These are phyloP conservation scores for Alopecurus myosuroides DNA, from an alignment of 176 grass and related monocot genomes.

Conservation along the genomic window DNA sequence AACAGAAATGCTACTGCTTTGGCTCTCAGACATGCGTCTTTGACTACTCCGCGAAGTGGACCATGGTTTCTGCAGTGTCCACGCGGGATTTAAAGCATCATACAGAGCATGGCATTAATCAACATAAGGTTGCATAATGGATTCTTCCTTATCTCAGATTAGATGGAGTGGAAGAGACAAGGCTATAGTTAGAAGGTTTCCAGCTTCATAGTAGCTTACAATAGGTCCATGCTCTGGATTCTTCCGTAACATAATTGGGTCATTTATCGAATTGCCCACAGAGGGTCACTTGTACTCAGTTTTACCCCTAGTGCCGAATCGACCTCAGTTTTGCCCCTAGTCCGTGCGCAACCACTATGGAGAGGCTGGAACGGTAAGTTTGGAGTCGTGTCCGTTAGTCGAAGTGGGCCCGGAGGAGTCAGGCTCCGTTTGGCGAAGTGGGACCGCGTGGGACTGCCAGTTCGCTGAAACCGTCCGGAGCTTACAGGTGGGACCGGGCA, in stretches of 20 bases:
- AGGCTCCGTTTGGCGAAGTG: too few species aligned
- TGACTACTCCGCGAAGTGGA: conserved; percentile 31
- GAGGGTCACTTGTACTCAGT: too few species aligned
- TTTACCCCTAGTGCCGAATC: too few species aligned
- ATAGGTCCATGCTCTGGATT: conserved; percentile 93
- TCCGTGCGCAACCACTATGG: too few species aligned
- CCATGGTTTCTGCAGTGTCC: conserved; percentile 46
- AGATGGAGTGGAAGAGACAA: conserved; percentile 3
- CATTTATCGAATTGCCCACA: too few species aligned
- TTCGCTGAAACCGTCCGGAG: too few species aligned
- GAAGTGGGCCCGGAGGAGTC: too few species aligned
- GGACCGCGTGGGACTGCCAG: too few species aligned
- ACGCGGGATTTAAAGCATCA: conserved; percentile 37
- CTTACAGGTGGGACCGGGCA: too few species aligned
- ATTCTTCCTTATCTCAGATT: conserved; percentile 75
- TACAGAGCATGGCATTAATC: conserved; percentile 57
- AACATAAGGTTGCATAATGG: conserved; percentile 71
- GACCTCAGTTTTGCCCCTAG: too few species aligned
- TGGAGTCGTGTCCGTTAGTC: too few species aligned
- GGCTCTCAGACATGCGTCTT: conserved; percentile 71
- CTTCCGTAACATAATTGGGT: conserved; percentile 97
- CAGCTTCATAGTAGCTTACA: conserved; percentile 52
- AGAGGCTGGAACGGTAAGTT: too few species aligned
- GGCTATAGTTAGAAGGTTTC: conserved; percentile 7
- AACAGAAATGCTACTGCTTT: conserved; percentile 77